Base-by-base conservation (phyloP, 2,329 filamentous ascomycete species). In the Rutstroemia sp. region DNA sequence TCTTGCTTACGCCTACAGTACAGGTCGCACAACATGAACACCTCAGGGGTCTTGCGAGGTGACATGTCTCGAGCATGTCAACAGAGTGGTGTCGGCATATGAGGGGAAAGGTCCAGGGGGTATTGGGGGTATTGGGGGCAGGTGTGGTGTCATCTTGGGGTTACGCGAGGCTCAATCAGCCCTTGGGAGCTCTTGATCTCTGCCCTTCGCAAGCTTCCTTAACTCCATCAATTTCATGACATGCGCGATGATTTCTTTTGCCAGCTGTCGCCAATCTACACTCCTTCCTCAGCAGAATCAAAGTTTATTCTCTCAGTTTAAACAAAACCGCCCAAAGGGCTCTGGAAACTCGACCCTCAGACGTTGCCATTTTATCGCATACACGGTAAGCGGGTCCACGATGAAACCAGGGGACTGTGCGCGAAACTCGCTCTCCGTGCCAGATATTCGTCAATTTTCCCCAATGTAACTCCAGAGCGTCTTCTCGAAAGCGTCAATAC, bases 351-450 rank as follows among this genome's bases (percentile, higher is more conserved):
- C 9, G 10, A 34, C 30, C 4, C 30, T 34, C 30, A 34, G 30
- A 34, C 14, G 16, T 27, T 54, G 27, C 34, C 21, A n/a, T 48
- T 48, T 48, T 21, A 14, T 48, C 36, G 19, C 27, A 14, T 38
- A 27, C 25, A 36, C 21, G 21, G 42, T n/a, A 25, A 38, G 53
- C 53, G 53, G 53, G 38, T 21, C 53, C 19, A 51, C 5, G 46
- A 51, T 55, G 53, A 55, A 55, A 55, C 53, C 53, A 55, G 53
- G 25, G 34, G 45, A 51, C 53, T 19, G 17, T 34, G 53, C 53
- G 39, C 38, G 46, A 55, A 55, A 55, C 53, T 38, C 53, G 3
- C 27, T 49, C 51, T 38, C 34, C 21, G 44, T 54, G 30, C 51
- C 51, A 40, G 51, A 54, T 54, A 42, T 8, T 54, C 52, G 39